These are phyloP conservation scores for Diospyros lotus DNA, from an alignment of 148 eudicot genomes.

Conservation along the genomic window DNA sequence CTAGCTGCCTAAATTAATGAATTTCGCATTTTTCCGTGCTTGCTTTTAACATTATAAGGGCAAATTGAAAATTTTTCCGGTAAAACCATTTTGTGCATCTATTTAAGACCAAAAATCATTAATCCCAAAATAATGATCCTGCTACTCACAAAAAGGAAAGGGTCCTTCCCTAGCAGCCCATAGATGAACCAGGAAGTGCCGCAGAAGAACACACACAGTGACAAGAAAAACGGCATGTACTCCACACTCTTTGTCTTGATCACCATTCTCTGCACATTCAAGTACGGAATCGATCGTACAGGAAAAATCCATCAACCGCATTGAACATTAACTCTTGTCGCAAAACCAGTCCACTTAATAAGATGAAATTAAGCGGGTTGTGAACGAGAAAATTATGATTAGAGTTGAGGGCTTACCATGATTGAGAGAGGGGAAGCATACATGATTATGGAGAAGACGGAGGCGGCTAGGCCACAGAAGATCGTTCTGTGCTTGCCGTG, in stretches of 20 bases:
- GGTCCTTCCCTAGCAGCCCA: constrained; percentile 76
- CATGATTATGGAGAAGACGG: constrained; percentile 88
- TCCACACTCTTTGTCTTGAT: constrained; percentile 82
- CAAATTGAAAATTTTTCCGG: too few species aligned
- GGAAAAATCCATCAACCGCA: too few species aligned
- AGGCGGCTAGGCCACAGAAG: constrained; percentile 70
- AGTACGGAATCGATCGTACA: not conserved
- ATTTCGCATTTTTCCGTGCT: too few species aligned
- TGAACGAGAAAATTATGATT: too few species aligned
- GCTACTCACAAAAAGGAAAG: constrained; percentile 62
- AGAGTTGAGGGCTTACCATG: constrained; percentile 46
- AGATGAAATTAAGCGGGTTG: too few species aligned
- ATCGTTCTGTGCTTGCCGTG: constrained; percentile 56
- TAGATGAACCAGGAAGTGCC: constrained; percentile 84
- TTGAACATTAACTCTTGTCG: too few species aligned
- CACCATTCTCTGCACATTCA: constrained; percentile 56
- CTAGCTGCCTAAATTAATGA: too few species aligned
- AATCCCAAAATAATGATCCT: too few species aligned
- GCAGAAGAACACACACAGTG: constrained; percentile 75
- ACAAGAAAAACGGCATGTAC: constrained; percentile 86
- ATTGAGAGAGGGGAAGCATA: constrained; percentile 82
- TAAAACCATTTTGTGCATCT: too few species aligned
- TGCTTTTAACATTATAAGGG: too few species aligned
- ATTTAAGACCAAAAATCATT: too few species aligned
- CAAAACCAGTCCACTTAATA: too few species aligned